Base-by-base conservation (phyloP, 805 yeast genomes). In the Jamesozyma hellenica region DNA sequence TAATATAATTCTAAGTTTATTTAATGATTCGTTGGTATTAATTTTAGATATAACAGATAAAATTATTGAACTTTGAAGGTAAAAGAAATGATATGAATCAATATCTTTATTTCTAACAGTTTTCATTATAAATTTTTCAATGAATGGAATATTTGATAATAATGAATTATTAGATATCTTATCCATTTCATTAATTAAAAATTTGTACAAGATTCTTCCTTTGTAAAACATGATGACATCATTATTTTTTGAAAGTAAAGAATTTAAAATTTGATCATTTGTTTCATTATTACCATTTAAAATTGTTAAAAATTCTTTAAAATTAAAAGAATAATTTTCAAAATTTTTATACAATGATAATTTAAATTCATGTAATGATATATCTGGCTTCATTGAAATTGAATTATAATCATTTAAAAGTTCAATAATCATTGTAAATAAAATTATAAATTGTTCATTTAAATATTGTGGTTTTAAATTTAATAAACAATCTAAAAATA, bases 1-100 rank as follows among this genome's bases (percentile, higher is more conserved):
- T n/a, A 74, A 62, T 40, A 68, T 66, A 46, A 77, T 81, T 46
- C 87, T 69, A 9, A 74, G 47, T 42, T 78, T 67, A 14, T 71
- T 78, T 27, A 74, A 64, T 9, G 68, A 53, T 0, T 59, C 38
- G 1, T 67, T 50, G 6, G 61, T 36, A 21, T 33, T 34, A 27
- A 70, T 55, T 23, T 67, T 68, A 8, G 61, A 58, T 4, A 64
- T 36, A 6, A 61, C 44, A 2, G 64, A 51, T 1, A 62, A 45
- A 1, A 67, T 27, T 7, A 71, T 50, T 10, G 74, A 56, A 2
- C 66, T 43, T 30, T 52, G 29, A 4, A 56, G 21, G 12, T 44
- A 47, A 1, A 58, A 5, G 56, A 49, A 32, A 51, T 66, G 38
- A 60, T 48, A 19, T 64, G 72, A 17, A 64, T 72, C 18, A 23